phyloP scores from a whole-genome alignment of 2,329 filamentous ascomycete genomes.

The Macrophomina pseudophaseolina region DNA sequence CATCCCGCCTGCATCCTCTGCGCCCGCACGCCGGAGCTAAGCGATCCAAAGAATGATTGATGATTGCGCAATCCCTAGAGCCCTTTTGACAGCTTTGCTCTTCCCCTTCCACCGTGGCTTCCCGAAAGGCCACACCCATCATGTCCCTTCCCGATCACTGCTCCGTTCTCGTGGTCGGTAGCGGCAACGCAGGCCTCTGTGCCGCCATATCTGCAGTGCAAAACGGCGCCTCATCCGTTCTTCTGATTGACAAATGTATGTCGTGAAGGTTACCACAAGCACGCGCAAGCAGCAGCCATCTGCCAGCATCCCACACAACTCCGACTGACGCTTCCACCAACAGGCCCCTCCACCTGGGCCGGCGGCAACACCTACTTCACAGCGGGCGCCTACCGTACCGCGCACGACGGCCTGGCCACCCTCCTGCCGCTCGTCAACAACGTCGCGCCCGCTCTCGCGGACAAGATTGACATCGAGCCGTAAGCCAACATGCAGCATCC shows the following conservation, averaged over 20 bases:
- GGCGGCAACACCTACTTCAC: conserved; percentile 71
- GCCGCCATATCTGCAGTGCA: conserved; percentile 63
- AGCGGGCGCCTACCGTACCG: conserved; percentile 66
- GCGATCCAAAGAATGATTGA: too few species aligned
- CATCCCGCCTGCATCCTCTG: neutral
- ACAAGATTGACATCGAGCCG: conserved; percentile 62
- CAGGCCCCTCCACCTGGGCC: conserved; percentile 53
- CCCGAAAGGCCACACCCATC: neutral
- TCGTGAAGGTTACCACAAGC: too few species aligned
- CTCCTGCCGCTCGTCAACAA: conserved; percentile 68
- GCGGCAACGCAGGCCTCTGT: conserved; percentile 68
- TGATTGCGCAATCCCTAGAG: too few species aligned
- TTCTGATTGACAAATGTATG: conserved; percentile 66
- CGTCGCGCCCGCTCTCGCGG: conserved; percentile 42
- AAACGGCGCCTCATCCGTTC: conserved; percentile 41
- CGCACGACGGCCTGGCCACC: conserved; percentile 61
- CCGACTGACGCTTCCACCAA: neutral
- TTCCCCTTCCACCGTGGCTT: neutral
- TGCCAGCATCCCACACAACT: neutral
- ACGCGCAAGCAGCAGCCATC: neutral
- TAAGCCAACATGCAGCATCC: too few species aligned
- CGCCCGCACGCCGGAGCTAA: neutral
- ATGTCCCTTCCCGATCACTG: conserved; percentile 1
- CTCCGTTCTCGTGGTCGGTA: conserved; percentile 62
- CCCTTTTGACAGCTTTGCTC: too few species aligned